These are phyloP conservation scores for Intubia oerlemansii DNA, from an alignment of 2,329 filamentous ascomycete species.

Conservation along the genomic window DNA sequence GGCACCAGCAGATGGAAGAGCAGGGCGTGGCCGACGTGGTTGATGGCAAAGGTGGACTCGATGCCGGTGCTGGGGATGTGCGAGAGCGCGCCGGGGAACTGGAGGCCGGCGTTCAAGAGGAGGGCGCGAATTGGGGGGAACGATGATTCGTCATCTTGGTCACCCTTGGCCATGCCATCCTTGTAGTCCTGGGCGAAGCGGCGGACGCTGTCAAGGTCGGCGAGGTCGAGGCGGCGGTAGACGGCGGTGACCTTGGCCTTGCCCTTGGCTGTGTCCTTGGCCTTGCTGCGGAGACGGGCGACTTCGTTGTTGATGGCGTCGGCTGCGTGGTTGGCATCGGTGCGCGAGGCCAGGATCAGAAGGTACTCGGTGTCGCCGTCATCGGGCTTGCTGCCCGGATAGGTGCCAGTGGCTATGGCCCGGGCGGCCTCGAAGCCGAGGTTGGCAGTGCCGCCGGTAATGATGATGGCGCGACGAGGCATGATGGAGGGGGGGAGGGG, in stretches of 20 bases:
- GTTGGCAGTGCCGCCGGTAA: constrained; percentile 3
- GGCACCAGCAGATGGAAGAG: constrained; percentile 22
- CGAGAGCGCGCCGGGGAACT: constrained; percentile 3
- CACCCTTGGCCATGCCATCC: neutral
- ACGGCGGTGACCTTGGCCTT: constrained; percentile 1
- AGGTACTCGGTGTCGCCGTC: constrained; percentile 1
- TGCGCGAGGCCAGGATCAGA: constrained; percentile 1
- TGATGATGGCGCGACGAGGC: constrained; percentile 3
- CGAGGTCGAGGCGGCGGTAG: constrained; percentile 2
- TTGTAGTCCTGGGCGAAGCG: constrained; percentile 1
- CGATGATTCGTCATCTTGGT: neutral
- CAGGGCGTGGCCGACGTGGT: constrained; percentile 22
- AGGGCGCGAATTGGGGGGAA: constrained; percentile 1
- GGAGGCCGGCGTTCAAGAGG: constrained; percentile 2
- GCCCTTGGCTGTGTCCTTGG: neutral
- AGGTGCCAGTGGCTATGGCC: constrained; percentile 2
- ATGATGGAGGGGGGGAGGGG: too few species aligned
- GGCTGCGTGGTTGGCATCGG: constrained; percentile 1
- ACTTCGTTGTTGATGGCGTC: constrained; percentile 1
- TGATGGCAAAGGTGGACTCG: constrained; percentile 26
- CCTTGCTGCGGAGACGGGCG: too few species aligned
- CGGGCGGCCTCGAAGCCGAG: constrained; percentile 4
- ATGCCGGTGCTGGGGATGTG: constrained; percentile 11
- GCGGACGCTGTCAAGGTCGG: constrained; percentile 2
- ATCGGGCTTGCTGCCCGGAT: constrained; percentile 1